Evolutionary conservation across 495 filamentous ascomycete species (phyloP).

Genomic region (Articulospora tetracladia): DNA sequence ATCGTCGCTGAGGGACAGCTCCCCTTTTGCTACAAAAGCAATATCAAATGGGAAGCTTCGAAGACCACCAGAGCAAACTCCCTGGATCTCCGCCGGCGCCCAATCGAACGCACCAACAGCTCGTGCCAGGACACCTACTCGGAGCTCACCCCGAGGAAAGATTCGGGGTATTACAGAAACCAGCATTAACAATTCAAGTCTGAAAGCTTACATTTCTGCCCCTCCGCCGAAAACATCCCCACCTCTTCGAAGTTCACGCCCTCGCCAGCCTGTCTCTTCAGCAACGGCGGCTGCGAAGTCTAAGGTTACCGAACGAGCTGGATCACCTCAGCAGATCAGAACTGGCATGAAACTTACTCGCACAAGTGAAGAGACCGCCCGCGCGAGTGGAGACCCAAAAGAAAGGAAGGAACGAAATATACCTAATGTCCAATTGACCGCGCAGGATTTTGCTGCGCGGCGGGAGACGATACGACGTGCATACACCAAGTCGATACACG

Average conservation of each 20-base stretch:
- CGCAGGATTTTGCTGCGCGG: slow-evolving; percentile 74
- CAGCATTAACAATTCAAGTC: slow-evolving; percentile 34
- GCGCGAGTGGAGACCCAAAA: slow-evolving; percentile 26
- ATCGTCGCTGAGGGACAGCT: slow-evolving; percentile 45
- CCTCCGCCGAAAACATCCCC: slow-evolving; percentile 54
- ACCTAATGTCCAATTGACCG: slow-evolving; percentile 42
- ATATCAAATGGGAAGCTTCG: slow-evolving; percentile 33
- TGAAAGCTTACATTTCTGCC: slow-evolving; percentile 49
- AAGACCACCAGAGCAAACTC: slow-evolving; percentile 28
- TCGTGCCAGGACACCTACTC: slow-evolving; percentile 36
- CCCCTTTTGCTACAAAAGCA: slow-evolving; percentile 40
- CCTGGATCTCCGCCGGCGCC: background rate
- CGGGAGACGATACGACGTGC: slow-evolving; percentile 75
- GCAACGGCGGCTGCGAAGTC: slow-evolving; percentile 65
- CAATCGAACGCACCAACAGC: slow-evolving; percentile 30
- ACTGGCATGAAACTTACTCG: slow-evolving; percentile 34
- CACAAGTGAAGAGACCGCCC: slow-evolving; percentile 11
- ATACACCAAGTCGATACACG: slow-evolving; percentile 71
- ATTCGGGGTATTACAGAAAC: slow-evolving; percentile 16
- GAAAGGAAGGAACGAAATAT: slow-evolving; percentile 39
- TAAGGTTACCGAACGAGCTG: slow-evolving; percentile 38
- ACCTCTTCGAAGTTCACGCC: slow-evolving; percentile 75
- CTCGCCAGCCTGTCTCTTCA: slow-evolving; percentile 72
- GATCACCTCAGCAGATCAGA: slow-evolving; percentile 16
- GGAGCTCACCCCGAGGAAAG: slow-evolving; percentile 23